Percentiles rank a stretch among this genome's conserved stretches.
Evolutionary conservation across 805 yeast genomes (phyloP).

Genomic region (Candida manassasensis): DNA sequence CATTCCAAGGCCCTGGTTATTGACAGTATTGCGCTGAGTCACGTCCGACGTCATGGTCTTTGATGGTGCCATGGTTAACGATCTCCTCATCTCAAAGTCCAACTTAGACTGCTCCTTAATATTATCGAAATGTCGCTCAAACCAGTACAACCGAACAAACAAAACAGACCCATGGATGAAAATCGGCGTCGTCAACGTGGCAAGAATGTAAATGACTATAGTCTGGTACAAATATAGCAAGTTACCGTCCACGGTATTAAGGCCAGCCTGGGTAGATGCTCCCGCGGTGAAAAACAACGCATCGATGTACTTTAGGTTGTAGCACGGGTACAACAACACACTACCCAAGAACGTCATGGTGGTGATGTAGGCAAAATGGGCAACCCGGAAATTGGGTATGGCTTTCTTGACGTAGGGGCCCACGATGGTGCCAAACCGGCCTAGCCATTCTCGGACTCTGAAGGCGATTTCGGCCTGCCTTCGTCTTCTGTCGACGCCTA

Average conservation of each 20-base stretch:
- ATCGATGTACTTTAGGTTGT: conserved; percentile 67
- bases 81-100: conserved; percentile 77
- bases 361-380: conserved; percentile 71
- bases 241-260: conserved; percentile 74
- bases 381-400: conserved; percentile 54
- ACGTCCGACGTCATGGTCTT: conserved; percentile 26
- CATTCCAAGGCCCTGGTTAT: conserved; percentile 29
- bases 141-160: conserved; percentile 80
- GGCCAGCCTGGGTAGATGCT: conserved; percentile 86
- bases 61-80: conserved; percentile 60
- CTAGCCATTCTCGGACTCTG: conserved; percentile 27
- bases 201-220: conserved; percentile 55
- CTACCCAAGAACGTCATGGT: conserved; percentile 61
- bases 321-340: conserved; percentile 70
- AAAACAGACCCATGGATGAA: conserved; percentile 78
- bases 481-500: conserved; percentile 5
- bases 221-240: conserved; percentile 72
- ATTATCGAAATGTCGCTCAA: conserved; percentile 79
- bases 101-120: conserved; percentile 74
- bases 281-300: conserved; percentile 73
- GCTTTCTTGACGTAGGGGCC: conserved; percentile 39
- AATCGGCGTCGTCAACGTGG: conserved; percentile 78
- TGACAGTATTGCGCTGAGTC: conserved; percentile 17
- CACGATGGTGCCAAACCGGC: conserved; percentile 27
- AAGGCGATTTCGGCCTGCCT: conserved; percentile 12